phyloP scores from a whole-genome alignment of 1,139 yeast species.

The Taiozyma sp. region DNA sequence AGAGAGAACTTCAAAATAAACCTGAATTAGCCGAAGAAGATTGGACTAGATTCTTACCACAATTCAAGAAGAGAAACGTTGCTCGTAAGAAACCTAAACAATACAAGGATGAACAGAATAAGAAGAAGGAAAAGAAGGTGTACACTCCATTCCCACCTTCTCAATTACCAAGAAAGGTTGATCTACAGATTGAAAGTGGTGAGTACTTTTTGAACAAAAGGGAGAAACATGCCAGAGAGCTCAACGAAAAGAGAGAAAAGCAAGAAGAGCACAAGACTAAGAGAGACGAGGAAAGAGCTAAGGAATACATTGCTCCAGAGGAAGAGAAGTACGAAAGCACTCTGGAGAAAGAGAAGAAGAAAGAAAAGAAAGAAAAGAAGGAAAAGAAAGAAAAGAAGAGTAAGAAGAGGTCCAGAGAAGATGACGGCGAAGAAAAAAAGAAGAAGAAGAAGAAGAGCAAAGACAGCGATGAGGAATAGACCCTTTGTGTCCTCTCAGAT shows the following conservation, averaged over 20 bases:
- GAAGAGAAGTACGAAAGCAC: conserved; percentile 46
- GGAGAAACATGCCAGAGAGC: conserved; percentile 68
- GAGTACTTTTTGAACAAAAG: conserved; percentile 89
- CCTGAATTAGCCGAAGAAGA: conserved; percentile 95
- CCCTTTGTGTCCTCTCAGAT: background rate
- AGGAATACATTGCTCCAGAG: conserved; percentile 81
- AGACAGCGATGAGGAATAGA: conserved; percentile 1
- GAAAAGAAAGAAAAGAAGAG: conserved; percentile 5
- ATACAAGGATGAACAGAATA: conserved; percentile 38
- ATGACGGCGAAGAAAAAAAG: conserved; percentile 38
- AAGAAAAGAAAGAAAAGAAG: conserved; percentile 49
- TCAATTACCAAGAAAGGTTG: conserved; percentile 95
- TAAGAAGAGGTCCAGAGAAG: conserved; percentile 20
- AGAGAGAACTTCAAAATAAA: conserved; percentile 87
- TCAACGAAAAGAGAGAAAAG: conserved; percentile 73
- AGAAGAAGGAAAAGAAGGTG: conserved; percentile 65
- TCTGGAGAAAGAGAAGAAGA: conserved; percentile 18
- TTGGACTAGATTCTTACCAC: conserved; percentile 96
- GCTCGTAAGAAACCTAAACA: conserved; percentile 86
- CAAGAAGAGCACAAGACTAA: conserved; percentile 65
- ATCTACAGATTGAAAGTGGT: conserved; percentile 96
- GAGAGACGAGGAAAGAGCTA: conserved; percentile 64
- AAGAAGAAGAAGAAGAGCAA: conserved; percentile 9
- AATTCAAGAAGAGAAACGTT: conserved; percentile 93
- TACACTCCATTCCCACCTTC: conserved; percentile 99